Evolutionary conservation across 345 rosid genomes (phyloP).

Genomic region (Citrus hindsii): DNA sequence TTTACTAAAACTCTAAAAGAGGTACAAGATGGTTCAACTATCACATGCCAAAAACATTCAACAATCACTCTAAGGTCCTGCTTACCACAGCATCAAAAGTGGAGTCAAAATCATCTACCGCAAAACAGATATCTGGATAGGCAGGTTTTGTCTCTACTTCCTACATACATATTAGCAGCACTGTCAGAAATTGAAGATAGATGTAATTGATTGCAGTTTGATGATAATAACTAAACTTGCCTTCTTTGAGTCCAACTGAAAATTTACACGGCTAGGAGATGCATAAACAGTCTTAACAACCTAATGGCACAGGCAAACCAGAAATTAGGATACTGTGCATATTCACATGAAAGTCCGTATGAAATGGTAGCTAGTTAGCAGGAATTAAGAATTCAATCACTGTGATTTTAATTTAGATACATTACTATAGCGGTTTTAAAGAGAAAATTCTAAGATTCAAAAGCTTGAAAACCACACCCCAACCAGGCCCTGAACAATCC

Average conservation of each 20-base stretch:
- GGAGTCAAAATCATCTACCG: conserved; percentile 94
- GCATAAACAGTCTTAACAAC: conserved; percentile 97
- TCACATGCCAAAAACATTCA: background rate
- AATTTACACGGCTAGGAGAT: conserved; percentile 91
- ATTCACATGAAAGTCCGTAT: conserved; percentile 1
- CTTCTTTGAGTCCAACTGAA: conserved; percentile 92
- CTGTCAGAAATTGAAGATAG: conserved; percentile 27
- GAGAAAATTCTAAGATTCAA: too few species aligned
- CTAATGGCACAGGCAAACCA: conserved; percentile 34
- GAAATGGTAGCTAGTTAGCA: conserved; percentile 1
- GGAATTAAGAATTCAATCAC: too few species aligned
- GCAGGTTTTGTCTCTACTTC: conserved; percentile 94
- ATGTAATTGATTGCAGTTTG: background rate
- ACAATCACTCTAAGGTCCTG: background rate
- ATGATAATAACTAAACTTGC: conserved; percentile 33
- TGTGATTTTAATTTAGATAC: too few species aligned
- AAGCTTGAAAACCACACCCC: too few species aligned
- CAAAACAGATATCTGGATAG: conserved; percentile 95
- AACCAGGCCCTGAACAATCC: too few species aligned
- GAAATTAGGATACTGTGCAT: conserved; percentile 13
- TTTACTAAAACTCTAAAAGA: background rate
- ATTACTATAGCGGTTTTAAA: too few species aligned
- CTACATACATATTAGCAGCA: conserved; percentile 34
- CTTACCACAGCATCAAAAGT: conserved; percentile 95
- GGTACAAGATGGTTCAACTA: background rate